Conservation (phyloP, 148 eudicot genomes). For the Rhododendron simsii region DNA sequence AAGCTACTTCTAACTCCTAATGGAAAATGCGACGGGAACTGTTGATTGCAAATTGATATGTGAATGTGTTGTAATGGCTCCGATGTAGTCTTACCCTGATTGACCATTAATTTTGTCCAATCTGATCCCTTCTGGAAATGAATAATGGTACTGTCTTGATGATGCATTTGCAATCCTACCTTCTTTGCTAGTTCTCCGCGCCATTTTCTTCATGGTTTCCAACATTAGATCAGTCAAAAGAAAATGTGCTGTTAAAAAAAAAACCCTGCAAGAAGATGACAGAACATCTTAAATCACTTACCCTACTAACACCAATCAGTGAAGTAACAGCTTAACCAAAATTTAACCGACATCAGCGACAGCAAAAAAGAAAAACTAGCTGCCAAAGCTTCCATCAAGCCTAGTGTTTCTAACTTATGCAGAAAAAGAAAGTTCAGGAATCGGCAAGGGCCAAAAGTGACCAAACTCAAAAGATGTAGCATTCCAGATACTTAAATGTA, state of each 20-base stretch:
- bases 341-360: not conserved
- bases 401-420: too few relatives aligned
- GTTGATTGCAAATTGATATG: too few relatives aligned
- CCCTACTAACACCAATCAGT: not conserved
- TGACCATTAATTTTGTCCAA: slow-evolving; percentile 47
- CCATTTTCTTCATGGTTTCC: slow-evolving; percentile 70
- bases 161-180: slow-evolving; percentile 84
- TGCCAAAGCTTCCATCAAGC: too few relatives aligned
- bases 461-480: too few relatives aligned
- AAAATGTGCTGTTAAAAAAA: slow-evolving; percentile 28
- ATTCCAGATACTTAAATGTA: not conserved
- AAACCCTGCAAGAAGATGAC: slow-evolving; percentile 36
- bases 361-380: too few relatives aligned
- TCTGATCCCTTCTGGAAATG: slow-evolving; percentile 74
- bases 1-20: not conserved
- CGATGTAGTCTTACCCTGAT: slow-evolving; percentile 4
- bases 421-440: too few relatives aligned
- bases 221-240: slow-evolving; percentile 65
- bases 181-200: slow-evolving; percentile 42
- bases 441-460: too few relatives aligned
- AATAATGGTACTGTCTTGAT: slow-evolving; percentile 57
- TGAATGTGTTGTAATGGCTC: too few relatives aligned
- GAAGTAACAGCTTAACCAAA: too few relatives aligned
- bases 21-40: not conserved
- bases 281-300: not conserved